A percentile compares a stretch with the other conserved stretches of the same genome.
Conservation (phyloP, 2,329 filamentous ascomycete genomes). For the Epichloe coenophiala region DNA sequence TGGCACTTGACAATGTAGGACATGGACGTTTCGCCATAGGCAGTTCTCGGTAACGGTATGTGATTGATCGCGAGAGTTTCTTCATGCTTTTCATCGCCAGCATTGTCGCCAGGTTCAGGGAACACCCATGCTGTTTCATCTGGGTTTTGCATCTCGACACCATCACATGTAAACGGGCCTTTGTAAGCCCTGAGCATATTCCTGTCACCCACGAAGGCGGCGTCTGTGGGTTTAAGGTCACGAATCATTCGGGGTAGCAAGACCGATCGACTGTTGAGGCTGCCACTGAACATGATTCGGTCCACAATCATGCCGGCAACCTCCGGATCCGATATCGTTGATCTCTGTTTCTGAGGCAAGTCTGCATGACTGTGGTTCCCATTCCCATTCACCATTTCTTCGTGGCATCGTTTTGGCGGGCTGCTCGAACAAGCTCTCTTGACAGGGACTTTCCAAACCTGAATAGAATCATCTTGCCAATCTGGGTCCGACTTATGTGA, state of each 20-base stretch:
- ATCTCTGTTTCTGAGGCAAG: conserved; percentile 3
- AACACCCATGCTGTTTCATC: conserved; percentile 17
- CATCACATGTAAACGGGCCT: conserved; percentile 36
- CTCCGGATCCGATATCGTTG: conserved; percentile 16
- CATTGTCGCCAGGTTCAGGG: conserved; percentile 7
- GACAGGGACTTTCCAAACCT: conserved; percentile 68
- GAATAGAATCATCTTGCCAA: conserved; percentile 63
- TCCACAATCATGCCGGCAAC: conserved; percentile 20
- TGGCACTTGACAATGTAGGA: conserved; percentile 79
- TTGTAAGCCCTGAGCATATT: conserved; percentile 55
- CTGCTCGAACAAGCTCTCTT: conserved; percentile 19
- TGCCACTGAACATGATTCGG: conserved; percentile 22
- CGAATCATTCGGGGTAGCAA: conserved; percentile 14
- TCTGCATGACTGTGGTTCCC: background rate
- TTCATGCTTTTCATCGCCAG: conserved; percentile 4
- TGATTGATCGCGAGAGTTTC: conserved; percentile 13
- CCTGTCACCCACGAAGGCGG: conserved; percentile 46
- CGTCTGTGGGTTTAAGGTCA: conserved; percentile 17
- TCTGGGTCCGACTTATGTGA: conserved; percentile 37
- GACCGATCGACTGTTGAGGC: conserved; percentile 11
- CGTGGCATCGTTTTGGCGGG: conserved; percentile 20
- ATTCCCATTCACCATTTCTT: conserved; percentile 6
- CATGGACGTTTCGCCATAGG: conserved; percentile 52
- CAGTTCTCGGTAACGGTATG: conserved; percentile 49
- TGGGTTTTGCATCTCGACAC: conserved; percentile 8